Evolutionary conservation across 495 filamentous ascomycete genomes (phyloP).

Genomic region (Oleoguttula mirabilis): DNA sequence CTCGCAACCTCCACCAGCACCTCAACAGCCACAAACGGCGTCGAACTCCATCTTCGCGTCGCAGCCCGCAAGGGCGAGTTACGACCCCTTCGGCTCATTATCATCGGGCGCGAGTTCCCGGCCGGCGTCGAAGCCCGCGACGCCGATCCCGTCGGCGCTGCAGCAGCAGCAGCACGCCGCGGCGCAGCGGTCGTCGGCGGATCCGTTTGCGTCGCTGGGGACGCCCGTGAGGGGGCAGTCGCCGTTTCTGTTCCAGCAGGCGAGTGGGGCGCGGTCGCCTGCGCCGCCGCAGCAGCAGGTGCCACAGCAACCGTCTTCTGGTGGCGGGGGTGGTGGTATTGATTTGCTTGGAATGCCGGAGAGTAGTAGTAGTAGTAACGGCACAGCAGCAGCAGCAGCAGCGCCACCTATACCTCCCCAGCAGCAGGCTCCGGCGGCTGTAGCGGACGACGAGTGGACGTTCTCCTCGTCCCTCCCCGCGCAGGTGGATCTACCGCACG

Average conservation of each 20-base stretch:
- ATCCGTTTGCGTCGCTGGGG: constrained; percentile 31
- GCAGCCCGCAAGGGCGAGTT: constrained; percentile 18
- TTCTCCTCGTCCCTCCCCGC: constrained; percentile 81
- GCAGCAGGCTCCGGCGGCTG: constrained; percentile 27
- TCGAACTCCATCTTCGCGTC: constrained; percentile 14
- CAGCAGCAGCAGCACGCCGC: constrained; percentile 28
- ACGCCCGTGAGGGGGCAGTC: constrained; percentile 27
- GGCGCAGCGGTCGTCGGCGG: constrained; percentile 31
- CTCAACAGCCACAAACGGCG: constrained; percentile 1
- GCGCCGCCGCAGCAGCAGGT: constrained; percentile 32
- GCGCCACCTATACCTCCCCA: too few relatives aligned
- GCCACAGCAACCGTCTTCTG: constrained; percentile 4
- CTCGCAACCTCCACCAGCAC: constrained; percentile 12
- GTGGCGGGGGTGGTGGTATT: not conserved
- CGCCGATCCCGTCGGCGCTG: constrained; percentile 25
- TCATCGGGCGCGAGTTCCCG: constrained; percentile 12
- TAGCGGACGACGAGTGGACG: constrained; percentile 82
- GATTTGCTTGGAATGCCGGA: constrained; percentile 17
- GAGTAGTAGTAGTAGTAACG: constrained; percentile 8
- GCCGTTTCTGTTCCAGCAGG: constrained; percentile 35
- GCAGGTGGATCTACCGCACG: constrained; percentile 46
- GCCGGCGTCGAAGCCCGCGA: constrained; percentile 24
- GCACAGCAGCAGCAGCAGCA: constrained; percentile 21
- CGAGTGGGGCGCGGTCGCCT: constrained; percentile 15
- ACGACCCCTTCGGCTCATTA: constrained; percentile 25